Base-by-base conservation (phyloP, 495 filamentous ascomycete genomes). In the Penicillium canescens region DNA sequence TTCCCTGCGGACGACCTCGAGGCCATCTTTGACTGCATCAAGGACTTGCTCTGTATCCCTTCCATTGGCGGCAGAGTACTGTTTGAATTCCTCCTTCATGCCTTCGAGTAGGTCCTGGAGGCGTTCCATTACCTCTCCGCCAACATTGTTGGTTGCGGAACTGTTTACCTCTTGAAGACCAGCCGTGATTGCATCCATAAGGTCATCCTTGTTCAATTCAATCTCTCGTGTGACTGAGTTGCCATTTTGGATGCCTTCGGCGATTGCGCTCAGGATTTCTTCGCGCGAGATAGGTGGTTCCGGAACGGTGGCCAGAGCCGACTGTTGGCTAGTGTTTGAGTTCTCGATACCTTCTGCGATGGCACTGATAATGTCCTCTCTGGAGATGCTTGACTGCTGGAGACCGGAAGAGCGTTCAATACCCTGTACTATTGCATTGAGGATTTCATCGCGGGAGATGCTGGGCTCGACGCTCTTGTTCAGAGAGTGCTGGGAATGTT, bases 21-120 rank as follows among this genome's bases (percentile, higher is more conserved):
- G 80, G 3, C 90, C 90, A 65, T 95, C 91, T 63, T 89, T 92
- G 51, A 93, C 83, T 2, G 90, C 88, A 64, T 93, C 88, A 2
- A 96, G 76, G 21, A 95, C 81, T 59, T 94, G 86, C 64, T 91
- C 89, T 0, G 88, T 91, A 61, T 91, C 89, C 46, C 82, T 77
- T 39, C 87, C 89, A 59, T 83, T 88, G 23, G 86, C 85, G 0
- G 88, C 77, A 13, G 87, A 82, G 59, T 87, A 90, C 60, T 91
- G 80, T 60, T 90, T 87, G 43, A 87, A 81, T 63, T 90, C 86
- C 18, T 86, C 78, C 38, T 82, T 84, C 81, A 96, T 87, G 18
- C 78, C 79, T 11, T 89, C 81, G 60, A 90, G 79, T 39, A 96
- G 80, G 23, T 89, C 88, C 23, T 88, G 82, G 16, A 97, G 78